Evolutionary conservation across 176 grass and related monocot genomes (phyloP), one percentile per base, ranked within the genome.

Genomic region (Luzula sylvatica): DNA sequence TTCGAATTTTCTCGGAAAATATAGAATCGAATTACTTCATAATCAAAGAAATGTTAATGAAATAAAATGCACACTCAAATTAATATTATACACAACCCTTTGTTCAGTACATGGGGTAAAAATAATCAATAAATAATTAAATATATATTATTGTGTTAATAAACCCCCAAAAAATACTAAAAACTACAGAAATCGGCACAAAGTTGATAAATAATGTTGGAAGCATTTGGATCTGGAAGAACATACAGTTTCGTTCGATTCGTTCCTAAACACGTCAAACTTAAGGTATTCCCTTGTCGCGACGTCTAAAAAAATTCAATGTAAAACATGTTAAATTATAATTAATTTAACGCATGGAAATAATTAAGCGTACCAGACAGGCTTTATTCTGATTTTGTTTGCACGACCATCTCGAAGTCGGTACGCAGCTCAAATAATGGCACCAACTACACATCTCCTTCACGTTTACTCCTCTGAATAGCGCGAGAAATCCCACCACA

Each of bases 381-480:
- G 70, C 66, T 46, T 78, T 80, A 40, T 20, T 49, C 14, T 20
- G 59, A 64, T 4, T n/a, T 49, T 64, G 2, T 77, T n/a, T 75
- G 73, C 89, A 95, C 32, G 55, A 84, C 89, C 89, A 95, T 52
- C 67, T 81, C 59, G 76, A 85, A 62, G 83, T 95, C 44, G 89
- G 89, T 43, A 88, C 66, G 42, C 89, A 95, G 67, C 73, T 95
- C 38, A 95, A 30, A 58, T 95, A 95, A 66, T 88, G 83, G 63
- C 89, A 95, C 89, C 83, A 95, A 3, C 76, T 78, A 53, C 85
- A 86, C 50, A 79, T 71, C 21, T 89, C 39, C 21, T 73, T 89
- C 23, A 75, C 71, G 77, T 96, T 44, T 54, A 68, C 67, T 19
- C 78, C 78, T 61, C 52, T 53, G 55, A 90, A 70, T 52, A 96